A percentile compares a stretch with the other conserved stretches of the same genome.
Conservation (phyloP, 2,329 filamentous ascomycete species). For the Verticillium isaacii region DNA sequence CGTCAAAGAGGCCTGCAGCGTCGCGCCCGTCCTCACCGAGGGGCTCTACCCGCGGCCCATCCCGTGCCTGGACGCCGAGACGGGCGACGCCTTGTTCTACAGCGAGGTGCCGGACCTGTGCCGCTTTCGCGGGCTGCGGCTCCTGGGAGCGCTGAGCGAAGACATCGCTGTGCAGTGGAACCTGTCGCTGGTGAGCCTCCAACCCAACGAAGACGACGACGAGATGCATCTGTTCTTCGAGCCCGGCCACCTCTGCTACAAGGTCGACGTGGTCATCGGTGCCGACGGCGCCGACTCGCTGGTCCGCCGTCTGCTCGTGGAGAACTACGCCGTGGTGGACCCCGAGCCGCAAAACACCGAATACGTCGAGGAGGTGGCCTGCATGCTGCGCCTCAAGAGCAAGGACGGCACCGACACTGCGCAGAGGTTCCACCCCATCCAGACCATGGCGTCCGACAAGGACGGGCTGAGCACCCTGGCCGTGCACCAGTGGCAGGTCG, state of each 20-base stretch:
- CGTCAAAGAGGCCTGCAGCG: background rate
- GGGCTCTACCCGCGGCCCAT: background rate
- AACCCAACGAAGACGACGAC: background rate
- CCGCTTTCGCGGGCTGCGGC: background rate
- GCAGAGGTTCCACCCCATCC: background rate
- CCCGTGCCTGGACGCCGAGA: background rate
- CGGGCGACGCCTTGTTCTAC: background rate
- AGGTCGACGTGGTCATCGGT: background rate
- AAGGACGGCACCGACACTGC: background rate
- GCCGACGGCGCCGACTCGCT: background rate
- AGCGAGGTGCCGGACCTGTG: background rate
- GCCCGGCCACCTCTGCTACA: background rate
- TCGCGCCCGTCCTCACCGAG: background rate
- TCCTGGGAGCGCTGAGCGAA: background rate
- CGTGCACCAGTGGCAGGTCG: background rate
- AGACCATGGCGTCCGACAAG: background rate
- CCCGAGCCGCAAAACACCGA: background rate
- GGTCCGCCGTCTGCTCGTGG: background rate
- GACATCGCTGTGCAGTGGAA: background rate
- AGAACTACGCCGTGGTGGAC: background rate
- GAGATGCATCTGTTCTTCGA: background rate
- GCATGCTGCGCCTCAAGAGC: background rate
- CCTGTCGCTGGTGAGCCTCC: background rate
- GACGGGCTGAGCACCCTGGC: background rate
- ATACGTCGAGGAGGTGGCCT: background rate